Conservation (phyloP, 2,329 filamentous ascomycete species). For the Fusarium musae region DNA sequence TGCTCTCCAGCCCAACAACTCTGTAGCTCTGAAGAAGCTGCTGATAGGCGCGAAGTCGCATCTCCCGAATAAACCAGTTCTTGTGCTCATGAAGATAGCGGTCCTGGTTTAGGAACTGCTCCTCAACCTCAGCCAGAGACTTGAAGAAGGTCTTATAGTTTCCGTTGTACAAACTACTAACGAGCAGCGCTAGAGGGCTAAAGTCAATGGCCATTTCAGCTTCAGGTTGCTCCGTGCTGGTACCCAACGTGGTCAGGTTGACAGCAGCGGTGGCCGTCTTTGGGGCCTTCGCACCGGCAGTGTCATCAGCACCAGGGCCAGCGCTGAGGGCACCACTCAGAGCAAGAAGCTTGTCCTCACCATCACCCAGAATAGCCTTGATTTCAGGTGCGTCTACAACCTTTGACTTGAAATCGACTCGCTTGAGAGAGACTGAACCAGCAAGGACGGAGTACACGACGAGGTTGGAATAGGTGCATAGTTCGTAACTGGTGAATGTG, state of each 20-base stretch:
- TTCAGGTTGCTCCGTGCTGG: conserved; percentile 77
- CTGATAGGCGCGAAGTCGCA: conserved; percentile 95
- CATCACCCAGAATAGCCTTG: conserved; percentile 92
- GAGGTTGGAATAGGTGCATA: conserved; percentile 94
- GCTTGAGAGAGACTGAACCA: conserved; percentile 92
- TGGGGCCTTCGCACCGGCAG: conserved; percentile 70
- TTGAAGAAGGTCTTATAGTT: conserved; percentile 96
- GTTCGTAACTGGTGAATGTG: conserved; percentile 98
- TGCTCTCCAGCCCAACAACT: conserved; percentile 94
- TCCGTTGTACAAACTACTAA: conserved; percentile 91
- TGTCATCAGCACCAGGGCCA: conserved; percentile 82
- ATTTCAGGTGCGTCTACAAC: conserved; percentile 98
- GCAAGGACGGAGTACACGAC: conserved; percentile 97
- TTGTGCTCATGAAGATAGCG: conserved; percentile 96
- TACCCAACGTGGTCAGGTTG: conserved; percentile 87
- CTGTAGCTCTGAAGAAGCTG: conserved; percentile 97
- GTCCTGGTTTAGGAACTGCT: conserved; percentile 92
- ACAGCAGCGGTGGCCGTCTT: conserved; percentile 73
- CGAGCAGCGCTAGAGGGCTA: conserved; percentile 84
- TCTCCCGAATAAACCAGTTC: conserved; percentile 97
- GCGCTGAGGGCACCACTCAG: conserved; percentile 83
- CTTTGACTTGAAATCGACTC: conserved; percentile 98
- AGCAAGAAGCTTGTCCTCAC: conserved; percentile 86
- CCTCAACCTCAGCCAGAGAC: conserved; percentile 88
- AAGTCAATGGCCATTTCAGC: conserved; percentile 89